A percentile compares a stretch with the other conserved stretches of the same genome.
phyloP scores from a whole-genome alignment of 306 rosid species.

The Acacia melanoxylon region DNA sequence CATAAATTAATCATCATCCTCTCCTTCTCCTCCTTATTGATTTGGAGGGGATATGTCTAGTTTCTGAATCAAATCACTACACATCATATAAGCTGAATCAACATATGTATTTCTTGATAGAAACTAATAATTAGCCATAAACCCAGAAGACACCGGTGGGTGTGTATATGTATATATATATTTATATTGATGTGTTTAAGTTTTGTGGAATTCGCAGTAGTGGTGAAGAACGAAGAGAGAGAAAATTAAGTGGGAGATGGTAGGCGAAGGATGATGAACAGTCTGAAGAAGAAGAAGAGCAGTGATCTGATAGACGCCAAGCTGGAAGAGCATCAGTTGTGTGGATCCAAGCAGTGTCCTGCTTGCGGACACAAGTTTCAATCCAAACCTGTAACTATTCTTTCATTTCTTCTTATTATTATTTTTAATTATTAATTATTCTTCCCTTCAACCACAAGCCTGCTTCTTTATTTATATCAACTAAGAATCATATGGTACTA shows the following conservation, averaged over 20 bases:
- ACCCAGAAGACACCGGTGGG: slow-evolving; percentile 6
- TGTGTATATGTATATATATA: background rate
- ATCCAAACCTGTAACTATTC: slow-evolving; percentile 92
- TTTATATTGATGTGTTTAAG: background rate
- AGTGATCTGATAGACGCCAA: slow-evolving; percentile 92
- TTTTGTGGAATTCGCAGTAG: background rate
- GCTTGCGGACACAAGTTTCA: slow-evolving; percentile 91
- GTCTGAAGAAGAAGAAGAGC: slow-evolving; percentile 50
- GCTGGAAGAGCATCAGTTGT: slow-evolving; percentile 91
- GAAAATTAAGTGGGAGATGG: slow-evolving; percentile 37
- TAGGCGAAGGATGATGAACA: slow-evolving; percentile 26
- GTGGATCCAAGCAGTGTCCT: slow-evolving; percentile 98
- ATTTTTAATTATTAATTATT: slow-evolving; percentile 20
- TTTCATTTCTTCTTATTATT: background rate
- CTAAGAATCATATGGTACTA: background rate
- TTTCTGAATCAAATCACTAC: slow-evolving; percentile 16
- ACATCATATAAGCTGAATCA: slow-evolving; percentile 1
- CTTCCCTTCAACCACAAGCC: slow-evolving; percentile 40
- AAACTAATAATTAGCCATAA: background rate
- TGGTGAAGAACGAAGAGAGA: background rate
- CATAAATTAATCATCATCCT: background rate
- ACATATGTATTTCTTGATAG: background rate
- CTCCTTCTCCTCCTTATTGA: background rate
- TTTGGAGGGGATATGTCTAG: background rate
- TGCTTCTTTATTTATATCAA: background rate